phyloP scores from a whole-genome alignment of 1,284 basidiomycete genomes.

The Trichosporon ovoides region DNA sequence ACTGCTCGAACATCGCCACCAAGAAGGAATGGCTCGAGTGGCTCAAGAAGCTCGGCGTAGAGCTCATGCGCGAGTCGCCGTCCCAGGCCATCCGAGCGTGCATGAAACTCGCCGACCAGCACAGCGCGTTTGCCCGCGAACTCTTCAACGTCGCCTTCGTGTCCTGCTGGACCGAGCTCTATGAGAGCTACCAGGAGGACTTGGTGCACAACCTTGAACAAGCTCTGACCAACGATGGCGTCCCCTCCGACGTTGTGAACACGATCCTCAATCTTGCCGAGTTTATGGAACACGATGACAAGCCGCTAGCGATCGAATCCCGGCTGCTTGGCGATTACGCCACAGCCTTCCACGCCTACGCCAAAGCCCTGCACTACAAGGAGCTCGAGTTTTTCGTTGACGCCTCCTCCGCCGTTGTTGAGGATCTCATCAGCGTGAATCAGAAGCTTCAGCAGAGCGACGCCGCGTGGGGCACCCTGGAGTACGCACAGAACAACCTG shows the following conservation, averaged over 20 bases:
- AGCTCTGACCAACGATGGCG: conserved; percentile 73
- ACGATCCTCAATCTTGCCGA: conserved; percentile 93
- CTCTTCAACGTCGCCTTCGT: conserved; percentile 98
- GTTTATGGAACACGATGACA: conserved; percentile 99
- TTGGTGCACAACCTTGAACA: conserved; percentile 84
- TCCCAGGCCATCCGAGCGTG: conserved; percentile 95
- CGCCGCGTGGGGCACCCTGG: conserved; percentile 89
- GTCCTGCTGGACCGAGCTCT: conserved; percentile 95
- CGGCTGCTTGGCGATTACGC: conserved; percentile 88
- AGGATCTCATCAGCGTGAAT: conserved; percentile 94
- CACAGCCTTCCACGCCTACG: conserved; percentile 89
- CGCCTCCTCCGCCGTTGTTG: conserved; percentile 65
- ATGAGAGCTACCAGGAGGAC: conserved; percentile 96
- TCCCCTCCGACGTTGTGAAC: conserved; percentile 89
- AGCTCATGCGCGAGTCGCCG: conserved; percentile 97
- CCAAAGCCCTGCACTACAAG: conserved; percentile 98
- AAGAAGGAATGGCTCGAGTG: conserved; percentile 94
- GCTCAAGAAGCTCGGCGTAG: conserved; percentile 88
- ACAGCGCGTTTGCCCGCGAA: conserved; percentile 86
- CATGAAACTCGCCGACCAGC: conserved; percentile 85
- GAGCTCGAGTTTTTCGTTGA: conserved; percentile 96
- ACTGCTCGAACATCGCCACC: conserved; percentile 71
- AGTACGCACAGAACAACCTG: conserved; percentile 65
- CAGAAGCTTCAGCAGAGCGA: conserved; percentile 95
- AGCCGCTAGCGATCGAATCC: conserved; percentile 88